Percentiles rank a stretch among this genome's conserved stretches.
Evolutionary conservation across 345 rosid species (phyloP).

Genomic region (Cardiospermum halicacabum): DNA sequence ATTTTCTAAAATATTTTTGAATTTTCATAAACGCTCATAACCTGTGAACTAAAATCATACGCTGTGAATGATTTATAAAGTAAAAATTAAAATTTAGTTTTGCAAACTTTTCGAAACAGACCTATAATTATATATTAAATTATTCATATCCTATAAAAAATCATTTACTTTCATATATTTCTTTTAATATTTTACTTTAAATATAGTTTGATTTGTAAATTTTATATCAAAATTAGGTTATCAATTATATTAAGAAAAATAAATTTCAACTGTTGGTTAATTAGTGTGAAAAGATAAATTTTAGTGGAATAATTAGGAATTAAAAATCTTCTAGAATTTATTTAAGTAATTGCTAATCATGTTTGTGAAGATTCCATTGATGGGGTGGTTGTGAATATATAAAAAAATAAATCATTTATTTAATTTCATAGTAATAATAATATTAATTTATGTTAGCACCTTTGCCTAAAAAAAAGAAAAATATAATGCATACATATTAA

Average conservation of each 20-base stretch:
- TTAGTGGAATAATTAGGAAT: background rate
- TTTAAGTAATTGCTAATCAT: slow-evolving; percentile 14
- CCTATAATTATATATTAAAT: too few relatives aligned
- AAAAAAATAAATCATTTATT: background rate
- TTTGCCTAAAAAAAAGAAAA: background rate
- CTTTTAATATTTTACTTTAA: too few relatives aligned
- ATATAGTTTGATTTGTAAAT: too few relatives aligned
- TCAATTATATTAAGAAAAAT: background rate
- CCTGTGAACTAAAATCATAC: too few relatives aligned
- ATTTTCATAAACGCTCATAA: too few relatives aligned
- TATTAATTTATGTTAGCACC: background rate
- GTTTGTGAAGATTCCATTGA: slow-evolving; percentile 12
- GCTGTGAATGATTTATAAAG: too few relatives aligned
- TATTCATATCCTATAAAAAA: too few relatives aligned
- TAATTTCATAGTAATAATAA: background rate
- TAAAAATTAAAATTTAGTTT: too few relatives aligned
- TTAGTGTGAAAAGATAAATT: background rate
- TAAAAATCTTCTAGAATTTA: background rate
- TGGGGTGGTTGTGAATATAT: background rate
- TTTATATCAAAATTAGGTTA: too few relatives aligned
- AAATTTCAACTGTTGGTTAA: background rate
- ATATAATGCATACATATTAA: background rate
- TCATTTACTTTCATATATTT: too few relatives aligned
- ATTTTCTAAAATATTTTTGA: too few relatives aligned
- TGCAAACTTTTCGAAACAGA: too few relatives aligned